phyloP scores from a whole-genome alignment of 441 rosid species.

The Biscutella laevigata region DNA sequence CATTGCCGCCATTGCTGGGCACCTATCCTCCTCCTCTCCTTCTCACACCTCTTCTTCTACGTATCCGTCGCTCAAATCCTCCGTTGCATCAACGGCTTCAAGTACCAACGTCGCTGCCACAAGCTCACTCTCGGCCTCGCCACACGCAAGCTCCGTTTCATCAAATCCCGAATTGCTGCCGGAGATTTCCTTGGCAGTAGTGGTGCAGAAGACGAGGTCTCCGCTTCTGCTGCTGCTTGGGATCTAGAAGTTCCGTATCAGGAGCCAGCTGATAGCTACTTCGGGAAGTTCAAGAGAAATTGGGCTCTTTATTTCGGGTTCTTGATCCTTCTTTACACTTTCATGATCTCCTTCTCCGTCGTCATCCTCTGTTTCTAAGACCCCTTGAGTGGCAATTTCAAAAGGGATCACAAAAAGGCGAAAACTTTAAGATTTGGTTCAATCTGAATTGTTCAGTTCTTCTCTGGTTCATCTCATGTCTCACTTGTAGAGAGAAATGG shows the following conservation, averaged over 20 bases:
- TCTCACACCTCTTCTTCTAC: constrained; percentile 79
- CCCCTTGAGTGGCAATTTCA: too few species aligned
- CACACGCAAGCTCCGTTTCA: constrained; percentile 69
- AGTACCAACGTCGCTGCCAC: constrained; percentile 90
- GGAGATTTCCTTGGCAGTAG: constrained; percentile 36
- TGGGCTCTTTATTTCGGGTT: constrained; percentile 92
- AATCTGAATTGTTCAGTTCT: background rate
- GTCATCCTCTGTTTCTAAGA: constrained; percentile 67
- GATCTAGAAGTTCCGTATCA: constrained; percentile 93
- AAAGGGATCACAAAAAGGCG: too few species aligned
- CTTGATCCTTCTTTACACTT: constrained; percentile 68
- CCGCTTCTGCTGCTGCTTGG: constrained; percentile 26
- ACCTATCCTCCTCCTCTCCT: constrained; percentile 61
- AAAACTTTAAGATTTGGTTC: constrained; percentile 1
- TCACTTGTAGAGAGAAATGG: too few species aligned
- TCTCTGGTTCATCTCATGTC: background rate
- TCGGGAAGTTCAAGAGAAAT: constrained; percentile 86
- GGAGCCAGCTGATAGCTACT: constrained; percentile 86
- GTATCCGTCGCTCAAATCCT: constrained; percentile 87
- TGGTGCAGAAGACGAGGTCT: constrained; percentile 30
- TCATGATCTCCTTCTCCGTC: constrained; percentile 76
- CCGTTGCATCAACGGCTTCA: constrained; percentile 86
- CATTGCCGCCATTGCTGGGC: constrained; percentile 92
- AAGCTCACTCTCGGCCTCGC: constrained; percentile 89
- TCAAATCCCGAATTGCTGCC: constrained; percentile 45